Base-by-base conservation (phyloP, 495 filamentous ascomycete species). In the Hypoxylon trugodes region DNA sequence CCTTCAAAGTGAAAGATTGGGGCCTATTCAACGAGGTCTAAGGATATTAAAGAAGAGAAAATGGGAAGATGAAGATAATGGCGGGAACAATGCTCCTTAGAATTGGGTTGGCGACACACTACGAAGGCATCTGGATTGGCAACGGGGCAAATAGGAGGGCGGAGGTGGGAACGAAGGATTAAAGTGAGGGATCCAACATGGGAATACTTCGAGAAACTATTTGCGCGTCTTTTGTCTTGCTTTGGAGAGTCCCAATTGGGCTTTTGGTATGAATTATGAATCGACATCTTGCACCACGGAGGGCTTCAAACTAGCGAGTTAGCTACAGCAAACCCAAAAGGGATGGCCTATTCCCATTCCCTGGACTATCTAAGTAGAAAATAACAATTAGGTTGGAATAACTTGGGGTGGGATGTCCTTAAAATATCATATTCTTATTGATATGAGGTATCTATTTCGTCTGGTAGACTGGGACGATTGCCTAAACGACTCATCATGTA, bases 1-100 rank as follows among this genome's bases (percentile, higher is more conserved):
- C 72, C 7, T 85, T 98, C 57, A 86, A 90, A 67, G 81, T 98
- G 37, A 84, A 84, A 77, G 88, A 96, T 75, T 97, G 91, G 92
- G 79, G 79, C 10, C 74, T 98, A 26, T 97, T 97, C 75, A 84
- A 78, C 45, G 82, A 77, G 65, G 69, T 79, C 67, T 79, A 62
- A 70, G 55, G 12, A 4, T 12, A 48, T 25, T 2, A 15, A 53
- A 18, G 35, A 66, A 51, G 42, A 40, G 28, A 33, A 12, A 35
- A 4, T 12, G 10, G 13, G 13, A 35, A 4, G 15, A 33, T 15
- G 2, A 30, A 10, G 22, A 13, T 45, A 24, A n/a, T 9, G 24
- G 25, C 7, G 30, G 45, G 7, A 16, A 30, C 21, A 16, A 21
- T 33, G 6, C 7, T 32, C 24, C 2, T 16, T 19, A 16, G 8